phyloP scores from a whole-genome alignment of 208 protist species.

The Leishmania tarentolae region DNA sequence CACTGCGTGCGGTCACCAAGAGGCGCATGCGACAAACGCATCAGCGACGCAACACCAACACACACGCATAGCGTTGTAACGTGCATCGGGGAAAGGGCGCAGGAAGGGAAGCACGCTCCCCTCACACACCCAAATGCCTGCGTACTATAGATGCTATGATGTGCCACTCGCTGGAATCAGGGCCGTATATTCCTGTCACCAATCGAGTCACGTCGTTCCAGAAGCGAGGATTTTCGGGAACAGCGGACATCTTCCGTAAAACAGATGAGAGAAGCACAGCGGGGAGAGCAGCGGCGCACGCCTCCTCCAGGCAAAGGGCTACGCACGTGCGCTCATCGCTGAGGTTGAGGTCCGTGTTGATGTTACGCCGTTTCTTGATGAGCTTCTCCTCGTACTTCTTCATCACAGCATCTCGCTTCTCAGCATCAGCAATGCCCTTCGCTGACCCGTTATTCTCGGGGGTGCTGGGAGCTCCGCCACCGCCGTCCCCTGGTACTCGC shows the following conservation, averaged over 20 bases:
- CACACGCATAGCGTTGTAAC: no score
- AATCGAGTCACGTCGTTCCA: not conserved
- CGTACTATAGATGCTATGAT: not conserved
- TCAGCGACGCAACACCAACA: not conserved
- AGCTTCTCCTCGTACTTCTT: constrained; percentile 4
- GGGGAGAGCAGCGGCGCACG: not conserved
- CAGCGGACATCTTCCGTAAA: not conserved
- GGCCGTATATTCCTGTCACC: not conserved
- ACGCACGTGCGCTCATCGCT: constrained; percentile 16
- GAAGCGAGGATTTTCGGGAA: not conserved
- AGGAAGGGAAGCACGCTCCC: not conserved
- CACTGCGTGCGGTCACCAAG: not conserved
- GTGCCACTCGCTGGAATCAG: not conserved
- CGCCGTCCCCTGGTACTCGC: not conserved
- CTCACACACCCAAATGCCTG: not conserved
- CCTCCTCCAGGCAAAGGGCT: constrained; percentile 1
- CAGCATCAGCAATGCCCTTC: not conserved
- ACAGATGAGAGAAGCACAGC: not conserved
- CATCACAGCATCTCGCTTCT: not conserved
- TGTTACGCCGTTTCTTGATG: not conserved
- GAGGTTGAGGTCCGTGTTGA: constrained; percentile 9
- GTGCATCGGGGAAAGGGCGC: not conserved
- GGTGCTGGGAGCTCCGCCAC: not conserved
- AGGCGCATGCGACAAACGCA: not conserved
- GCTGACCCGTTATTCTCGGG: not conserved